Conservation (phyloP, 2,329 filamentous ascomycete genomes). For the Aurifilum marmelostoma region DNA sequence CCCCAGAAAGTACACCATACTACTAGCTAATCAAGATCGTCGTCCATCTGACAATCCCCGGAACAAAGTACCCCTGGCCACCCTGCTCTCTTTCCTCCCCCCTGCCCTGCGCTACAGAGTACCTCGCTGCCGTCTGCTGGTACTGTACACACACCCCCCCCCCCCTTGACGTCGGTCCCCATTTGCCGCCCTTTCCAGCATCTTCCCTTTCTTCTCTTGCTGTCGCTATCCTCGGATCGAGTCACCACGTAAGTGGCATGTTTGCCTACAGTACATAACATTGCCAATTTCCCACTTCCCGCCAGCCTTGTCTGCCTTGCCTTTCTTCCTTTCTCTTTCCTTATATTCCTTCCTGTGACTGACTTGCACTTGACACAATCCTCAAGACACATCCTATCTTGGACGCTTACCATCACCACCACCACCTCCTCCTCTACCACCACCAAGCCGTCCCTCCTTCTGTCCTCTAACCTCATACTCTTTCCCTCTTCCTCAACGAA, state of each 20-base stretch:
- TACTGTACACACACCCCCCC: conserved; percentile 14
- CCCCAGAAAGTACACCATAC: conserved; percentile 5
- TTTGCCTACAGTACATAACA: conserved; percentile 17
- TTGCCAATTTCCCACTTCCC: conserved; percentile 24
- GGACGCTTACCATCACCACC: conserved; percentile 3
- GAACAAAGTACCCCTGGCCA: conserved; percentile 12
- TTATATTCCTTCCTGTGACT: conserved; percentile 16
- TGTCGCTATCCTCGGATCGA: conserved; percentile 15
- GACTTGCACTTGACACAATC: conserved; percentile 12
- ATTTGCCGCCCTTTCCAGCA: conserved; percentile 30
- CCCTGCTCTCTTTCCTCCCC: conserved; percentile 2
- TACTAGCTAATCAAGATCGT: conserved; percentile 6
- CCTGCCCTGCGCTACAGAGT: neutral
- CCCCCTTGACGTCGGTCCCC: conserved; percentile 21
- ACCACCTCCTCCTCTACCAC: neutral
- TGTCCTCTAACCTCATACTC: neutral
- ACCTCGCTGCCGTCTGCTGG: conserved; percentile 9
- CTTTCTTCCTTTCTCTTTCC: neutral
- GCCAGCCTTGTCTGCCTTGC: neutral
- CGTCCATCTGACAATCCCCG: neutral
- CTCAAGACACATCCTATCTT: neutral
- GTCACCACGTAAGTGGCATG: conserved; percentile 15
- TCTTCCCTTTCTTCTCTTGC: conserved; percentile 26
- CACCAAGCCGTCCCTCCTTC: neutral
- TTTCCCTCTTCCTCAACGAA: conserved; percentile 3